Evolutionary conservation across 192 early-diverging fungal species (phyloP).

Genomic region (Podila clonocystis): DNA sequence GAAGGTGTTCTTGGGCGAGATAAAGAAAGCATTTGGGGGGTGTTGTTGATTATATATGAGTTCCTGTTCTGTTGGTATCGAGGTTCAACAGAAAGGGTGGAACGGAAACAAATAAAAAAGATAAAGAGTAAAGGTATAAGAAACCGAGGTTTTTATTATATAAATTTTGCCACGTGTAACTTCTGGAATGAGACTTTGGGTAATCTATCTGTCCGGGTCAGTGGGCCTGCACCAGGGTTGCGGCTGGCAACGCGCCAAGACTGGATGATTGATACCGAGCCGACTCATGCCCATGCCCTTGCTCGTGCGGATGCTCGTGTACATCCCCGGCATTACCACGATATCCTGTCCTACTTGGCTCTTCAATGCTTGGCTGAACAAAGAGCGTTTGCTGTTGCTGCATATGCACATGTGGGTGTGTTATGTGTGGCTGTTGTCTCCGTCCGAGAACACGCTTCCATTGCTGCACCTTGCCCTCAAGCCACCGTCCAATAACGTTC

Average conservation of each 20-base stretch:
- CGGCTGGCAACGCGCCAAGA: neutral
- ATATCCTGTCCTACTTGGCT: neutral
- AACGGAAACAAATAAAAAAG: neutral
- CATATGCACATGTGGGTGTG: neutral
- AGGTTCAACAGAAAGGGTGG: neutral
- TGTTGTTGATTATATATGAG: too few relatives aligned
- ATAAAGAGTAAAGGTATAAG: neutral
- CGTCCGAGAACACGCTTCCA: slow-evolving; percentile 38
- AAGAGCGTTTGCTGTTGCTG: neutral
- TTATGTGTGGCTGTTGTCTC: neutral
- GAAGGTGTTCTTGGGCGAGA: too few relatives aligned
- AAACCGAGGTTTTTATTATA: too few relatives aligned
- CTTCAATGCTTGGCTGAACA: neutral
- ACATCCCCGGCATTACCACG: slow-evolving; percentile 1
- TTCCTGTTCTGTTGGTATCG: neutral
- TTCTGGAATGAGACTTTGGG: too few relatives aligned
- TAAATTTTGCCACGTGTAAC: neutral
- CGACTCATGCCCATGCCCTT: neutral
- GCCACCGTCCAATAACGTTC: slow-evolving; percentile 40
- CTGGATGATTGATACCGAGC: neutral
- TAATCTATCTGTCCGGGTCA: neutral
- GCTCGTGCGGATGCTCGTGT: slow-evolving; percentile 3
- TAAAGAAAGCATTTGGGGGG: too few relatives aligned
- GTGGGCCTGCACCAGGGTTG: neutral
- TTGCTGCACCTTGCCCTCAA: slow-evolving; percentile 43